These are phyloP conservation scores for Domatiomyces globalis DNA, from an alignment of 2,329 filamentous ascomycete species.

Conservation along the genomic window DNA sequence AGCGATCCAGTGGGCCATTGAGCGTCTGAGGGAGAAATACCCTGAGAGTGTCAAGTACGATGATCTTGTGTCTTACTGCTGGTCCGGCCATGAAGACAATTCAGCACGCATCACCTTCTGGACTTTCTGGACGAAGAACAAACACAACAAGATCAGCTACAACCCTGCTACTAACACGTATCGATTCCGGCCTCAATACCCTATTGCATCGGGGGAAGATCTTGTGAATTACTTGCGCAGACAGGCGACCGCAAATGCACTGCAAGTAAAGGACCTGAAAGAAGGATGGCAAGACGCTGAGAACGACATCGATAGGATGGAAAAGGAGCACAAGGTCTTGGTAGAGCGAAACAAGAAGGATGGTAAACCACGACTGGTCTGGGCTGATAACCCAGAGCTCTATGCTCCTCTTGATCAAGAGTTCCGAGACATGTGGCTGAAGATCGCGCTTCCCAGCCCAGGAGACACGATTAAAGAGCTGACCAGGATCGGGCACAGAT, in stretches of 20 bases:
- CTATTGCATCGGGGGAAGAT: slow-evolving; percentile 62
- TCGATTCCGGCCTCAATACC: slow-evolving; percentile 68
- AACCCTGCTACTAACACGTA: slow-evolving; percentile 53
- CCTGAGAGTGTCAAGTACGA: slow-evolving; percentile 62
- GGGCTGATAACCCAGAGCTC: slow-evolving; percentile 72
- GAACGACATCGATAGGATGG: slow-evolving; percentile 60
- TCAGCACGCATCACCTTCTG: slow-evolving; percentile 2
- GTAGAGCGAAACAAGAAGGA: slow-evolving; percentile 90
- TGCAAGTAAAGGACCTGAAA: slow-evolving; percentile 79
- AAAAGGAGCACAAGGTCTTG: slow-evolving; percentile 63
- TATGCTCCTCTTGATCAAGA: slow-evolving; percentile 64
- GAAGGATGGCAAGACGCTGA: slow-evolving; percentile 88
- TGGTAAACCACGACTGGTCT: slow-evolving; percentile 69
- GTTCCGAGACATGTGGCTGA: slow-evolving; percentile 72
- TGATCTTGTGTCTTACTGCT: slow-evolving; percentile 24
- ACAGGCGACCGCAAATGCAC: slow-evolving; percentile 65
- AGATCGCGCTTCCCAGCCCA: slow-evolving; percentile 58
- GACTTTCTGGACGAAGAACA: background rate
- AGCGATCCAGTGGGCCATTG: slow-evolving; percentile 50
- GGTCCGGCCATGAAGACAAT: slow-evolving; percentile 8
- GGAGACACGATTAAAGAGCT: slow-evolving; percentile 62
- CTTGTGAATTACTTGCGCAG: slow-evolving; percentile 68
- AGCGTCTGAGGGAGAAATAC: slow-evolving; percentile 65
- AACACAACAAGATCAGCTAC: slow-evolving; percentile 46
- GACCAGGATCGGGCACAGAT: slow-evolving; percentile 31